Base-by-base conservation (phyloP, 1,284 basidiomycete genomes). In the Vanrija humicola region DNA sequence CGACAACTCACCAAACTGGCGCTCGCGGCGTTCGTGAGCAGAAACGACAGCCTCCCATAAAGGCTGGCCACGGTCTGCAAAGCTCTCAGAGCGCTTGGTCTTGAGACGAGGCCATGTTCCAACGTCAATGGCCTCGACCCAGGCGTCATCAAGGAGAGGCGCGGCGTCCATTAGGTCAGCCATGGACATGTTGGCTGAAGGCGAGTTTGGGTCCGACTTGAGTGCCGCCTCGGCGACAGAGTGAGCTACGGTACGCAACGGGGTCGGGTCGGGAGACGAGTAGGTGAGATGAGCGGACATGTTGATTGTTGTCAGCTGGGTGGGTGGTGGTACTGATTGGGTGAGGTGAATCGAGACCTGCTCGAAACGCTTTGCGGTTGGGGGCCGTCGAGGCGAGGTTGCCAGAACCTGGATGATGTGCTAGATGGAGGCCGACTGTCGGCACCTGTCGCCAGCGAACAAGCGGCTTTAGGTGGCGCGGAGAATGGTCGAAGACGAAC, bases 161-260 rank as follows among this genome's bases (percentile, higher is more conserved):
- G 49, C 34, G 8, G 57, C 43, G 18, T 52, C 50, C 52, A 55
- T 55, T 19, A 59, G 46, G 5, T 42, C 40, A 7, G 44, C 14
- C 50, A 52, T 58, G 16, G 52, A 50, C 38, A 38, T 26, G 52
- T 46, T 50, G 56, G 67, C 61, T 14, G 65, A 64, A 10, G 73
- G 73, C 26, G 71, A 73, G 60, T 67, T 68, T 48, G 73, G 71
- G 48, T 66, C 66, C 8, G 70, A 58, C 53, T 70, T 61, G 18
- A 75, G 64, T 4, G 71, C 71, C 10, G 73, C 69, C 54, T 75
- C 73, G 3, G 73, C 73, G 18, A 75, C 71, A 2, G 67, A 69
- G 54, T 66, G 69, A 1, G 73, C 73, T 39, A 75, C 63, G 26
- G 26, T 26, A 25, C 43, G 48, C 6, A 46, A 45, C 2, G 38